phyloP scores from a whole-genome alignment of 352 stramenopile genomes.

The Vaucheria bursata region DNA sequence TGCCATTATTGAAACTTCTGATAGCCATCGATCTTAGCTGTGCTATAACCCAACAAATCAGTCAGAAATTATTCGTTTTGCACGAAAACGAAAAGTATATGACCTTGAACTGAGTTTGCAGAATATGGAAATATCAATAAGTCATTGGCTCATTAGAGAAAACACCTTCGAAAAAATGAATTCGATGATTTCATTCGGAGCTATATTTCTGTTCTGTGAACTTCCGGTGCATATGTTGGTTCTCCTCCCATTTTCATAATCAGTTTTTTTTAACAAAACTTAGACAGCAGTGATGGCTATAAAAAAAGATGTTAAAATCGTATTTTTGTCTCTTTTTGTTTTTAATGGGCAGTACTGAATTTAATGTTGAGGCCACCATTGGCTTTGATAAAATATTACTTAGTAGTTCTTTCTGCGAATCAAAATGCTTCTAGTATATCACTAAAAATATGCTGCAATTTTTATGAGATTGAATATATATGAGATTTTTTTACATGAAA shows the following conservation, averaged over 20 bases:
- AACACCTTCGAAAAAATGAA: too few species aligned
- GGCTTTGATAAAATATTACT: not conserved
- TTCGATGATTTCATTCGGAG: not conserved
- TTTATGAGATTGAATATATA: too few species aligned
- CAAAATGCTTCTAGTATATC: too few species aligned
- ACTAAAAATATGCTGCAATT: too few species aligned
- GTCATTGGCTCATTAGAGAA: too few species aligned
- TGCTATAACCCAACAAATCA: not conserved
- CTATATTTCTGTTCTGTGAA: not conserved
- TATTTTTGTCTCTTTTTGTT: not conserved
- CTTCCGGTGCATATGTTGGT: not conserved
- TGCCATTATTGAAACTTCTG: too few species aligned
- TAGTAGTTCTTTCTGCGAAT: not conserved
- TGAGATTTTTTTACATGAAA: too few species aligned
- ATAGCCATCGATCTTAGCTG: too few species aligned
- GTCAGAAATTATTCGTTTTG: constrained; percentile 26
- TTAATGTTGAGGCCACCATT: not conserved
- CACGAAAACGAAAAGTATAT: constrained; percentile 31
- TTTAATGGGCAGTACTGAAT: not conserved
- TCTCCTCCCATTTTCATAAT: not conserved
- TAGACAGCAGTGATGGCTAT: not conserved
- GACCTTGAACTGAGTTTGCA: constrained; percentile 23
- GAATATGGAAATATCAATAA: constrained; percentile 6
- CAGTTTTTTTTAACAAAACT: not conserved
- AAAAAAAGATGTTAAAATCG: not conserved